Percentiles rank a stretch among this genome's conserved stretches.
These are phyloP conservation scores for Camellia sinensis DNA, from an alignment of 148 eudicot genomes.

Conservation along the genomic window DNA sequence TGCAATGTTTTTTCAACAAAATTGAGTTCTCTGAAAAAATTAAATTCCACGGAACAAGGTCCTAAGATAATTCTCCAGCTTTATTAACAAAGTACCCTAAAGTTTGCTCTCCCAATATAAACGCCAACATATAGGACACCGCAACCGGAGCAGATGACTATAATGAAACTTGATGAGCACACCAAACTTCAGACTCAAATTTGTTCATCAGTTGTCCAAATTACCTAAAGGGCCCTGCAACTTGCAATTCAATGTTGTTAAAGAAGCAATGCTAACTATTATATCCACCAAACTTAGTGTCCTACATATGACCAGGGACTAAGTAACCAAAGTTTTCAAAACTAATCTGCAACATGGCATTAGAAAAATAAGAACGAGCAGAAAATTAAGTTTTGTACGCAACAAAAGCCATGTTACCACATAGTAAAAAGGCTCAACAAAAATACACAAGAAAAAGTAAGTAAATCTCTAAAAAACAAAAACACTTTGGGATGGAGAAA, in stretches of 20 bases:
- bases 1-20: not conserved
- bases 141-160: conserved; percentile 25
- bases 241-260: conserved; percentile 4
- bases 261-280: conserved; percentile 11
- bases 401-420: not conserved
- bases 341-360: not conserved
- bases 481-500: too few species aligned
- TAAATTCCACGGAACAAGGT: conserved; percentile 8
- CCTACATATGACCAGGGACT: conserved; percentile 12
- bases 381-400: not conserved
- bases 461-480: not conserved
- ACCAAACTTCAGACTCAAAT: conserved; percentile 8
- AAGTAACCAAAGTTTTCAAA: not conserved
- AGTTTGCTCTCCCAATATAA: conserved; percentile 14
- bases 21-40: conserved; percentile 2
- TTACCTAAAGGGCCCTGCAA: conserved; percentile 20
- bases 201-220: not conserved
- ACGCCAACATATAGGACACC: conserved; percentile 18
- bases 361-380: not conserved
- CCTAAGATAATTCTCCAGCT: not conserved
- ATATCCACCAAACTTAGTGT: not conserved
- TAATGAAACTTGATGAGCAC: not conserved
- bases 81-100: conserved; percentile 10
- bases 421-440: not conserved
- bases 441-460: not conserved